These are phyloP conservation scores for Pythium oligandrum DNA, from an alignment of 352 stramenopile species.

Conservation along the genomic window DNA sequence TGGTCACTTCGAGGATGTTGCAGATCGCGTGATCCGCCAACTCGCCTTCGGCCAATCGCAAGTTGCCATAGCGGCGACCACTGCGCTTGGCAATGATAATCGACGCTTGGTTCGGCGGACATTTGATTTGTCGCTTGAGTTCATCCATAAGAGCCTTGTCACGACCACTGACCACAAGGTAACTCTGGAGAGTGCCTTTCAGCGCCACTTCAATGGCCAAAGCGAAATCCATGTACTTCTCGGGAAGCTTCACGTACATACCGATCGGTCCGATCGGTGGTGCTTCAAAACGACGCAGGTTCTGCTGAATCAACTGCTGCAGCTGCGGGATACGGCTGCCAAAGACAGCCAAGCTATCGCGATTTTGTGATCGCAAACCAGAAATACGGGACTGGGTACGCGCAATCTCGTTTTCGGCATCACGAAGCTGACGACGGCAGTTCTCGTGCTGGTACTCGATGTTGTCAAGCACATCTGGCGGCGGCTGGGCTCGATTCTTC, in stretches of 20 bases:
- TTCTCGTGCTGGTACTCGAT: constrained; percentile 55
- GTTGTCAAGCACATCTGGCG: constrained; percentile 37
- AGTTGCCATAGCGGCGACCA: constrained; percentile 42
- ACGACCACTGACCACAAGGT: constrained; percentile 66
- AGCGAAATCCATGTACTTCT: constrained; percentile 61
- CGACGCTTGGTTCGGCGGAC: constrained; percentile 60
- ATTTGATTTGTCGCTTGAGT: constrained; percentile 64
- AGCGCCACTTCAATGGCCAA: constrained; percentile 69
- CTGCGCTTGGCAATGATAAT: constrained; percentile 75
- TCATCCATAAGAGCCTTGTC: constrained; percentile 77
- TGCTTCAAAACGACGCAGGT: constrained; percentile 50
- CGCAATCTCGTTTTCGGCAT: constrained; percentile 44
- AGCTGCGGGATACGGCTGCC: constrained; percentile 63
- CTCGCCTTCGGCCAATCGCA: constrained; percentile 49
- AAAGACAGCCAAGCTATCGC: constrained; percentile 57
- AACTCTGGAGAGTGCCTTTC: constrained; percentile 72
- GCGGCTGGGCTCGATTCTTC: constrained; percentile 22
- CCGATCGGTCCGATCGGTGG: constrained; percentile 73
- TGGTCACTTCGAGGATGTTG: constrained; percentile 66
- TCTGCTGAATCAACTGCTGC: constrained; percentile 72
- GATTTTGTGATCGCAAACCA: constrained; percentile 43
- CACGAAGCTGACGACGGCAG: constrained; percentile 48
- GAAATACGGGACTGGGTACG: constrained; percentile 45
- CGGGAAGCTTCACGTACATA: constrained; percentile 65
- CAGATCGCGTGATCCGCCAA: constrained; percentile 61